These are phyloP conservation scores for Aspergillus spinulosporus DNA, from an alignment of 2,329 filamentous ascomycete species.

Conservation along the genomic window DNA sequence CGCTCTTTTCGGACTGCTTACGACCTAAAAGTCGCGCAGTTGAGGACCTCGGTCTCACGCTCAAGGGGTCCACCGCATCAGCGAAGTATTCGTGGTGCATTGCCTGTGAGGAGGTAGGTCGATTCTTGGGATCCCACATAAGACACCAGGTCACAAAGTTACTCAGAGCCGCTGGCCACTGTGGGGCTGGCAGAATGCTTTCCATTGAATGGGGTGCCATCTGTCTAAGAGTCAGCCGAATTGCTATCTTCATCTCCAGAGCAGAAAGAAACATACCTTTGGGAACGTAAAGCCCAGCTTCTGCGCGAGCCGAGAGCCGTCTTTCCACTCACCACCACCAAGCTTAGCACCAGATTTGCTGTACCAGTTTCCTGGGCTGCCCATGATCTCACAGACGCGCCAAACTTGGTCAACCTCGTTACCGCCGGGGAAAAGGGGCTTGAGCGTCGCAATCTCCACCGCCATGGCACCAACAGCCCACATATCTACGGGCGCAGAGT, in stretches of 20 bases:
- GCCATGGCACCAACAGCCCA: constrained; percentile 99
- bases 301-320: constrained; percentile 85
- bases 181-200: constrained; percentile 82
- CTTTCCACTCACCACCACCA: constrained; percentile 95
- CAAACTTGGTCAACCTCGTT: constrained; percentile 99
- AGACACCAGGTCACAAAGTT: constrained; percentile 98
- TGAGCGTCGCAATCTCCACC: constrained; percentile 93
- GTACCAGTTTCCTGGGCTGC: constrained; percentile 96
- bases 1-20: constrained; percentile 81
- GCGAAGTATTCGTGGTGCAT: constrained; percentile 91
- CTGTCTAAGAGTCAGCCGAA: constrained; percentile 42
- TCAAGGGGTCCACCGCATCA: constrained; percentile 86
- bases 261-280: constrained; percentile 53
- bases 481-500: constrained; percentile 96
- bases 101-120: constrained; percentile 92
- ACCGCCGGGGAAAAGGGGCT: constrained; percentile 93
- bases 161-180: constrained; percentile 85
- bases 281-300: constrained; percentile 98
- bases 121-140: constrained; percentile 94
- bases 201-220: constrained; percentile 98
- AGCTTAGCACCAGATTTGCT: constrained; percentile 84
- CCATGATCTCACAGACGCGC: constrained; percentile 99
- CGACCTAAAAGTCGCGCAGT: constrained; percentile 79
- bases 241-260: background rate
- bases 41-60: constrained; percentile 80